A percentile compares a stretch with the other conserved stretches of the same genome.
Conservation (phyloP, 495 filamentous ascomycete genomes). For the Sphaerosporella brunnea region DNA sequence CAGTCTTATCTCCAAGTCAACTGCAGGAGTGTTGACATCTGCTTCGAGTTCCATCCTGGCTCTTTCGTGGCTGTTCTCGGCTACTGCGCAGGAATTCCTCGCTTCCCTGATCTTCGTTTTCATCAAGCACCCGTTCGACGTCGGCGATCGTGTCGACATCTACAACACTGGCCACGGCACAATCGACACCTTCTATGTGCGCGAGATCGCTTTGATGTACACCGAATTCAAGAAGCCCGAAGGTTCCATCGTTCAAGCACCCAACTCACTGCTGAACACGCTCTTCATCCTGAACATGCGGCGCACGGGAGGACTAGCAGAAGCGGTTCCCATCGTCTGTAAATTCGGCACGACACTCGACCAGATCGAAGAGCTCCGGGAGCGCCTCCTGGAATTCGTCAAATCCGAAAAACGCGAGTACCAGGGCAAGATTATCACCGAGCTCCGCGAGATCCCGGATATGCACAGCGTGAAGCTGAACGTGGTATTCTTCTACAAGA, state of each 20-base stretch:
- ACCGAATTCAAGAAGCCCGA: constrained; percentile 99
- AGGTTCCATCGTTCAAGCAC: constrained; percentile 86
- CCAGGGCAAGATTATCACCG: constrained; percentile 75
- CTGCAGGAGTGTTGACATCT: constrained; percentile 65
- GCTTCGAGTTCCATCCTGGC: constrained; percentile 73
- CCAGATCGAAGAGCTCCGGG: constrained; percentile 69
- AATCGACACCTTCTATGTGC: constrained; percentile 90
- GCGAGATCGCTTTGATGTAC: constrained; percentile 83
- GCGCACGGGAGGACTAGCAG: constrained; percentile 71
- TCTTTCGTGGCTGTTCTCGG: constrained; percentile 78
- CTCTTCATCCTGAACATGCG: constrained; percentile 92
- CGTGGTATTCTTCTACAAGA: constrained; percentile 95
- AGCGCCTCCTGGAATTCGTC: constrained; percentile 73
- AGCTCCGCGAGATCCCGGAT: constrained; percentile 43
- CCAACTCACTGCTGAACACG: constrained; percentile 73
- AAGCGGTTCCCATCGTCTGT: constrained; percentile 49
- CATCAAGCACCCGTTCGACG: constrained; percentile 95
- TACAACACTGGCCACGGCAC: constrained; percentile 43
- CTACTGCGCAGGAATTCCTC: constrained; percentile 85
- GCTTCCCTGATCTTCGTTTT: constrained; percentile 89
- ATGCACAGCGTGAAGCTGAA: constrained; percentile 57
- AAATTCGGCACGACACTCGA: constrained; percentile 79
- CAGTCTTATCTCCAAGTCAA: constrained; percentile 73
- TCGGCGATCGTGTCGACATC: constrained; percentile 49
- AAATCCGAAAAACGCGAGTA: constrained; percentile 78